Evolutionary conservation across 1,284 basidiomycete species (phyloP).

Genomic region (Ganoderma multipileum): DNA sequence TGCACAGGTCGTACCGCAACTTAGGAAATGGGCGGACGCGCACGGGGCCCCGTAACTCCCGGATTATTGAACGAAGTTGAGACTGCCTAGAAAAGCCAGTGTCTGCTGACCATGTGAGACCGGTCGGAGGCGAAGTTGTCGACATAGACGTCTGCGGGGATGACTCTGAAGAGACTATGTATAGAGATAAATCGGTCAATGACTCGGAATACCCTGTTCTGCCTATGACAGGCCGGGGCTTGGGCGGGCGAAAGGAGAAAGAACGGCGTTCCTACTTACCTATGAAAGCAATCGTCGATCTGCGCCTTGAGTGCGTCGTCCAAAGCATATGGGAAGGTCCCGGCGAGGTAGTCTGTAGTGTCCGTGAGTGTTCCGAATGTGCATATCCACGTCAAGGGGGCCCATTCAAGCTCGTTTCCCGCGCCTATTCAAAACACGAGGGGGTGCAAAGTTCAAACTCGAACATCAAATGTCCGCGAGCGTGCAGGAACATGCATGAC

Average conservation of each 20-base stretch:
- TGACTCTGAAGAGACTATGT: conserved; percentile 51
- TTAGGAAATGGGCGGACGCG: not conserved
- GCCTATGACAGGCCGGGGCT: not conserved
- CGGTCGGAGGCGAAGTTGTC: conserved; percentile 77
- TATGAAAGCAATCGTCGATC: conserved; percentile 48
- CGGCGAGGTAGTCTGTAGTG: conserved; percentile 56
- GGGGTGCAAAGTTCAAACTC: not conserved
- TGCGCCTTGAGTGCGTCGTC: conserved; percentile 33
- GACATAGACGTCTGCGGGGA: conserved; percentile 59
- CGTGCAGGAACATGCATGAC: not conserved
- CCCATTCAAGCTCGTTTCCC: not conserved
- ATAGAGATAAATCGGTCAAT: too few relatives aligned
- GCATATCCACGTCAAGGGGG: not conserved
- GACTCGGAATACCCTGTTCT: too few relatives aligned
- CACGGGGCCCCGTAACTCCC: not conserved
- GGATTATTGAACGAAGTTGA: not conserved
- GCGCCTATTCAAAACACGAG: not conserved
- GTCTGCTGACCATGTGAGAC: conserved; percentile 71
- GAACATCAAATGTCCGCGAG: not conserved
- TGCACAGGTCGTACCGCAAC: not conserved
- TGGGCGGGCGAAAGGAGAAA: not conserved
- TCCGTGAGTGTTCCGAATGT: not conserved
- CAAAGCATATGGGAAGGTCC: conserved; percentile 55
- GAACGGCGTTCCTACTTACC: conserved; percentile 43
- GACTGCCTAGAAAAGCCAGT: not conserved